These are phyloP conservation scores for Clonostachys rosea DNA, from an alignment of 2,329 filamentous ascomycete species.

Conservation along the genomic window DNA sequence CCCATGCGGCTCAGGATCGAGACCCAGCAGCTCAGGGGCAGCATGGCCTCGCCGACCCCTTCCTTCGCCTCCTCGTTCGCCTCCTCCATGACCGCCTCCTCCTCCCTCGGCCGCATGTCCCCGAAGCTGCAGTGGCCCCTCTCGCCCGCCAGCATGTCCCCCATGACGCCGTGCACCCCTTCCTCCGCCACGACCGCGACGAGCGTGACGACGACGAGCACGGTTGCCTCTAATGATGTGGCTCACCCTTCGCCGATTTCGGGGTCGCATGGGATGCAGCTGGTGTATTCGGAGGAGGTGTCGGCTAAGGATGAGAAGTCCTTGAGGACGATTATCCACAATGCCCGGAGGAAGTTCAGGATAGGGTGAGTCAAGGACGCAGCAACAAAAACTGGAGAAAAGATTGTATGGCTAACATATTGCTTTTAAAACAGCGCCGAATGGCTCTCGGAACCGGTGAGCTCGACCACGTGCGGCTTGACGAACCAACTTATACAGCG, in stretches of 20 bases:
- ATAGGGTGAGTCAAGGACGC: not conserved
- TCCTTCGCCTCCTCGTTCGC: no score
- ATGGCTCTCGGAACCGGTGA: conserved; percentile 37
- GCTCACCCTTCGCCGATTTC: conserved; percentile 6
- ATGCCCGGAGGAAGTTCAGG: conserved; percentile 41
- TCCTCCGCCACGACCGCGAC: conserved; percentile 28
- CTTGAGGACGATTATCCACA: conserved; percentile 42
- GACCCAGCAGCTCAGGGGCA: not conserved
- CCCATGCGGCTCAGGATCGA: conserved; percentile 8
- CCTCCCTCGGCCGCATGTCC: no score
- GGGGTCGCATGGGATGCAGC: conserved; percentile 39
- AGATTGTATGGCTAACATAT: not conserved
- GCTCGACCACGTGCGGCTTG: conserved; percentile 36
- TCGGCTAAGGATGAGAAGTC: conserved; percentile 39
- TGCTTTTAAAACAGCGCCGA: conserved; percentile 18
- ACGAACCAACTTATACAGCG: conserved; percentile 47
- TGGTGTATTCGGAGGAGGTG: conserved; percentile 43
- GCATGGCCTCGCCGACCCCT: no score
- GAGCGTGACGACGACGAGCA: conserved; percentile 11
- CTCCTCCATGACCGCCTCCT: no score
- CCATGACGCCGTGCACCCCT: conserved; percentile 42
- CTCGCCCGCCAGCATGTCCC: no score
- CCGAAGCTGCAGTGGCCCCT: no score
- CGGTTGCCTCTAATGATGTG: no score
- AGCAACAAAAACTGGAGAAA: not conserved